Conservation (phyloP, 441 rosid species). For the Adansonia rubrostipa region DNA sequence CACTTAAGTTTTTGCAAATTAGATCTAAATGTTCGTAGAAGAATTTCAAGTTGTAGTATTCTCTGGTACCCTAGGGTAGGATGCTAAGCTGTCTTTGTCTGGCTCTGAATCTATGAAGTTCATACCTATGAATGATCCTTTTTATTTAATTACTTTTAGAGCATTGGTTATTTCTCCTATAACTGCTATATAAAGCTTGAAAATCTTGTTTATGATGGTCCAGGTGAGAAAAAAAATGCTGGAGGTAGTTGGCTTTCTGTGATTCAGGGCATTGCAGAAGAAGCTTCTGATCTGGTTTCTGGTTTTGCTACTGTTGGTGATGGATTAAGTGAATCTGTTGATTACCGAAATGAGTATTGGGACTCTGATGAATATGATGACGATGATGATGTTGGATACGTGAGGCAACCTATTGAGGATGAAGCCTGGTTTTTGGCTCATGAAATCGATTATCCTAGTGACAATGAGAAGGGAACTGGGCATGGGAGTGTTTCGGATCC, state of each 20-base stretch:
- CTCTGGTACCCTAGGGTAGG: not conserved
- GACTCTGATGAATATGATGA: slow-evolving; percentile 98
- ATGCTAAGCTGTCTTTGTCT: not conserved
- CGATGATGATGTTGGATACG: slow-evolving; percentile 94
- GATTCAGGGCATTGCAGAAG: slow-evolving; percentile 94
- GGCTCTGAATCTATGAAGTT: not conserved
- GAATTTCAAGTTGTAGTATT: not conserved
- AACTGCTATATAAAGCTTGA: slow-evolving; percentile 10
- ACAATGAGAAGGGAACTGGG: slow-evolving; percentile 87
- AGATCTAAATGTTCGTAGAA: not conserved
- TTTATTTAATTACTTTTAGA: slow-evolving; percentile 4
- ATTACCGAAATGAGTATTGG: slow-evolving; percentile 91
- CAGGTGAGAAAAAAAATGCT: slow-evolving; percentile 79
- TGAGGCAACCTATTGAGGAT: slow-evolving; percentile 96
- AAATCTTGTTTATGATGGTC: slow-evolving; percentile 30
- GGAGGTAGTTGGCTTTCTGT: slow-evolving; percentile 98
- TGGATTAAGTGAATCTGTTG: slow-evolving; percentile 91
- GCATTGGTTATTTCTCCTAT: slow-evolving; percentile 17
- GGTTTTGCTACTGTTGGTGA: slow-evolving; percentile 97
- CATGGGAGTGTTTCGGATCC: slow-evolving; percentile 78
- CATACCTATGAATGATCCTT: not conserved
- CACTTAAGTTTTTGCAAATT: no score
- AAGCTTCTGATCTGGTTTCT: slow-evolving; percentile 90
- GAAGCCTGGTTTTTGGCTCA: slow-evolving; percentile 97
- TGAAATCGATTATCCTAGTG: slow-evolving; percentile 98